Evolutionary conservation across 441 rosid genomes (phyloP), one percentile per base, ranked within the genome.

Genomic region (Gossypium davidsonii): DNA sequence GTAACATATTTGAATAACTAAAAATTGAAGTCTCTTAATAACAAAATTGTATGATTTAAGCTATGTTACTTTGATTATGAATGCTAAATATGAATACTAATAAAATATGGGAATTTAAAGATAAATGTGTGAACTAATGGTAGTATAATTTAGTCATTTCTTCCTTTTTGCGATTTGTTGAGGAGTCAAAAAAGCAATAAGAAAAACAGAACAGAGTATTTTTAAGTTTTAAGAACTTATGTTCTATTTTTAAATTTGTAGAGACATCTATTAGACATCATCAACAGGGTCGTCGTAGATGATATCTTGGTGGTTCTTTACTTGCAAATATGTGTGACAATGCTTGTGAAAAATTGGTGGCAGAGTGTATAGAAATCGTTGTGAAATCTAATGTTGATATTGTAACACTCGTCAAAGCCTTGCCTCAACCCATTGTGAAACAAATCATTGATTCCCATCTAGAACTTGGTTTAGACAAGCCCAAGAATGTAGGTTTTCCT

Each of bases 351-450:
- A 85, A 77, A 73, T 76, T 87, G 79, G 51, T 73, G 1, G 76
- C 77, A 42, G 82, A 75, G 55, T 90, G 96, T 70, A 44, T 84
- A 18, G 88, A 87, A 37, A 83, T 74, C 23, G 21, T 86, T 31
- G 91, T 77, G 44, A 84, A 83, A 78, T 92, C 99, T 2, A 77
- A 91, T 77, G 74, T 87, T 1, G 97, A 90, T 75, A 18, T 70
- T 3, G 73, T 86, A 10, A 84, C 85, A 67, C 87, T 94, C 21
- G 92, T 87, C 0, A 91, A 86, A 79, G 85, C 87, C 61, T 73
- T 92, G 66, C 94, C 93, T 1, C 86, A 74, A 1, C 62, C 80
- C 61, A 76, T 79, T 31, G 88, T 78, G 26, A 85, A 88, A 72
- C 84, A 78, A 77, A 83, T 93, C 51, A 55, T 67, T 12, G 74